A percentile compares a stretch with the other conserved stretches of the same genome.
Evolutionary conservation across 2,329 filamentous ascomycete genomes (phyloP).

Genomic region (Apiospora kogelbergensis): DNA sequence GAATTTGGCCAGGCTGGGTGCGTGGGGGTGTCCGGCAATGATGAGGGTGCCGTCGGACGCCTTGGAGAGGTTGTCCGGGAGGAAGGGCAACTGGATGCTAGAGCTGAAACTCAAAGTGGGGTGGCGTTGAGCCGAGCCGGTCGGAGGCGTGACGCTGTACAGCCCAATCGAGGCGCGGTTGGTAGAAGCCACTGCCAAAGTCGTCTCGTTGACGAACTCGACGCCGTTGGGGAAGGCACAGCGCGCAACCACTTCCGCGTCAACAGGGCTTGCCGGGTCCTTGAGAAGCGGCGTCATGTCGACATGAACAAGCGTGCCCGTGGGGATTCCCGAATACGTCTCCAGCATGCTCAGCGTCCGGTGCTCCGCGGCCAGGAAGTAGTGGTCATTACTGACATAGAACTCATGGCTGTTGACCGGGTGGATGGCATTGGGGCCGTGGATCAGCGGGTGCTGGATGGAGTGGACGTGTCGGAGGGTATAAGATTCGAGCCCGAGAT

Average conservation of each 20-base stretch:
- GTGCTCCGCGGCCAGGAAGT: conserved; percentile 28
- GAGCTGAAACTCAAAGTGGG: conserved; percentile 19
- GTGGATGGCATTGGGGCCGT: conserved; percentile 39
- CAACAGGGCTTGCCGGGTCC: conserved; percentile 17
- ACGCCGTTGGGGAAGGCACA: conserved; percentile 43
- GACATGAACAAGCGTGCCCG: conserved; percentile 38
- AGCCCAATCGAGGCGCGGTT: conserved; percentile 28
- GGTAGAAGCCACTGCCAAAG: conserved; percentile 38
- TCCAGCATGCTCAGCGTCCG: conserved; percentile 31
- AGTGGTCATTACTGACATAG: conserved; percentile 42
- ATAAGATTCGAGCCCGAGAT: conserved; percentile 31
- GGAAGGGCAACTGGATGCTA: conserved; percentile 32
- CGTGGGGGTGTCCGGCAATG: conserved; percentile 40
- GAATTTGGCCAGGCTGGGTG: conserved; percentile 32
- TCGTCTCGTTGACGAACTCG: conserved; percentile 37
- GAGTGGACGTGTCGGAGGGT: conserved; percentile 36
- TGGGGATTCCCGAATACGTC: conserved; percentile 32
- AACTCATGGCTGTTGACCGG: conserved; percentile 35
- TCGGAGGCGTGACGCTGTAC: conserved; percentile 23
- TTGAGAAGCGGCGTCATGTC: conserved; percentile 20
- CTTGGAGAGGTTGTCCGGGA: conserved; percentile 40
- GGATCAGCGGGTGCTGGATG: conserved; percentile 38
- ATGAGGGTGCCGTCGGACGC: conserved; percentile 32
- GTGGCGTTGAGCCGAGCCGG: neutral
- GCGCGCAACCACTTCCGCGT: conserved; percentile 30